These are phyloP conservation scores for Rhizophagus clarus DNA, from an alignment of 192 early-diverging fungal genomes.

Conservation along the genomic window DNA sequence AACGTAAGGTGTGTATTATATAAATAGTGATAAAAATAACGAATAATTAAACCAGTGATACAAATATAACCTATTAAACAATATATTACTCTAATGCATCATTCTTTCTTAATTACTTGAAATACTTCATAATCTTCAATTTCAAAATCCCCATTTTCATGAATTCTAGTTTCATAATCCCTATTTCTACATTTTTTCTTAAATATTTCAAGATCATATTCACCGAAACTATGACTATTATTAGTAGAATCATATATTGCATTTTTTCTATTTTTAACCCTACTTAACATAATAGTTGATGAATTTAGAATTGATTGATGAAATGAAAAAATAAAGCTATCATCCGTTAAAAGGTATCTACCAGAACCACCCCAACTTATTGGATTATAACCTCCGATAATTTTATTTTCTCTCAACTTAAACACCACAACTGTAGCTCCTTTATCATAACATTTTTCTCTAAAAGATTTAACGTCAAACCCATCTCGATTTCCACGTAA, in stretches of 20 bases:
- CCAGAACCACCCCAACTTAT: not conserved
- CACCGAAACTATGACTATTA: not conserved
- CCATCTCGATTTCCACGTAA: slow-evolving; percentile 8
- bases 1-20: too few species aligned
- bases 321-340: slow-evolving; percentile 12
- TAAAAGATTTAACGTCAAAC: not conserved
- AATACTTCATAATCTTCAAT: too few species aligned
- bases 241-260: not conserved
- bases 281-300: not conserved
- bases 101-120: not conserved
- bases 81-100: too few species aligned
- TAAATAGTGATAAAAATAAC: too few species aligned
- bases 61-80: too few species aligned
- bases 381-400: slow-evolving; percentile 24
- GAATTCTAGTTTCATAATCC: not conserved
- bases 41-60: too few species aligned
- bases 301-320: not conserved
- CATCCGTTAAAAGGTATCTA: not conserved
- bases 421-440: not conserved
- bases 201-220: slow-evolving; percentile 1
- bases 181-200: not conserved
- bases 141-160: not conserved
- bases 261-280: not conserved
- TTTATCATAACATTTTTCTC: slow-evolving; percentile 16
- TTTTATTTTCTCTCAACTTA: not conserved